Base-by-base conservation (phyloP, 2,329 filamentous ascomycete genomes). In the Malbranchea cinnamomea region DNA sequence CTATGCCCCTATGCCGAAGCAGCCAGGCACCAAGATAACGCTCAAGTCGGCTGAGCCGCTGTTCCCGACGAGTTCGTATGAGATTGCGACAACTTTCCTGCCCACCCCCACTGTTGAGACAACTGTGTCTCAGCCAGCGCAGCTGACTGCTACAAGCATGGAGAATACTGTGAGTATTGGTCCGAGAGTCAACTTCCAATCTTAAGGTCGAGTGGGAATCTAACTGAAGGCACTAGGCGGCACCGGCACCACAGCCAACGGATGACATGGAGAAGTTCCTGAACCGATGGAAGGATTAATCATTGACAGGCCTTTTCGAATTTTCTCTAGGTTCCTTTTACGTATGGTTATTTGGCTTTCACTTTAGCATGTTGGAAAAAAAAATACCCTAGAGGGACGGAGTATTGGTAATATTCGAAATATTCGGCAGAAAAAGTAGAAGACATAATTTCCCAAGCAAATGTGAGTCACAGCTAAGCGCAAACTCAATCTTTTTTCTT, bases 1-100 rank as follows among this genome's bases (percentile, higher is more conserved):
- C 43, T 76, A 71, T 46, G 71, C 71, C 8, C 70, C 71, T 1
- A 69, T 72, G 65, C 67, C 71, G 37, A 61, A 62, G 29, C 54
- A 63, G n/a, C 69, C 71, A 2, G 60, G 62, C 7, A 72, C 65
- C 4, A 68, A 67, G 42, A 72, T 75, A 37, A 69, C 67, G 2
- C 59, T 60, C 21, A 68, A 62, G 41, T 53, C 52, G 4, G 52
- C 57, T 9, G 60, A 54, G 24, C 63, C 63, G 5, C 50, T 66
- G 39, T 66, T 63, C 41, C 67, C 71, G 2, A 69, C 68, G 3
- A 74, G 68, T 40, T 51, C 59, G 6, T 68, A 63, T 32, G 48
- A 45, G 3, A 57, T 72, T 37, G 69, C 68, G 2, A 65, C 53
- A 5, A 56, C 64, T 2, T 63, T 54, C 32, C 47, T 74, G 36